Conservation (phyloP, 352 stramenopile species). For the Globisporangium acanthophoron region DNA sequence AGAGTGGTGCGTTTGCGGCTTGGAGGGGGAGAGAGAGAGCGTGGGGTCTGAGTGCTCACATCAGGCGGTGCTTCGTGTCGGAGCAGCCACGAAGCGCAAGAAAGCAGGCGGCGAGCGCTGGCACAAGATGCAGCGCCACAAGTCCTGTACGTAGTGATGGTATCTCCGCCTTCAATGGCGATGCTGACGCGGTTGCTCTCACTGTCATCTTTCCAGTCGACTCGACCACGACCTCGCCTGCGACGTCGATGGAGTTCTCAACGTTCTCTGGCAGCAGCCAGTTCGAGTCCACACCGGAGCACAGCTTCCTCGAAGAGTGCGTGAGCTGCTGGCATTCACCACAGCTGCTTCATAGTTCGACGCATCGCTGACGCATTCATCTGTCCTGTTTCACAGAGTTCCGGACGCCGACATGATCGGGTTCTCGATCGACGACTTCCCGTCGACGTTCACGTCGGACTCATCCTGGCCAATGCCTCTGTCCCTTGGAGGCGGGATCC, state of each 20-base stretch:
- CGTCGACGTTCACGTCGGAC: constrained; percentile 38
- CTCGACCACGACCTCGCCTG: constrained; percentile 42
- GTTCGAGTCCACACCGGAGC: constrained; percentile 30
- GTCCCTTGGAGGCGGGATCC: constrained; percentile 7
- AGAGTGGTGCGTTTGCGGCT: constrained; percentile 23
- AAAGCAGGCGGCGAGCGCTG: constrained; percentile 48
- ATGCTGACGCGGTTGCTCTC: neutral
- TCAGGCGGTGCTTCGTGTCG: constrained; percentile 2
- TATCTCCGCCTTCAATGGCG: neutral
- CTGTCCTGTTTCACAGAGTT: constrained; percentile 12
- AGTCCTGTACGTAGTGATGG: constrained; percentile 23
- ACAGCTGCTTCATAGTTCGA: neutral
- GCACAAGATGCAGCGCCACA: constrained; percentile 61
- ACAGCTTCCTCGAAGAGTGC: constrained; percentile 50
- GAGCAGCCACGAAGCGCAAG: constrained; percentile 52
- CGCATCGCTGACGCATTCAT: neutral
- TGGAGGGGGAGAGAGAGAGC: no score
- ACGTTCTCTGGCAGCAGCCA: constrained; percentile 18
- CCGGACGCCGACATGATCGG: constrained; percentile 58
- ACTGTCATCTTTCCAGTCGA: constrained; percentile 22
- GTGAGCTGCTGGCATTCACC: constrained; percentile 8
- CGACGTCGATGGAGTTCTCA: constrained; percentile 35
- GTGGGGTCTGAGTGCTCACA: neutral
- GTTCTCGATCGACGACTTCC: constrained; percentile 65
- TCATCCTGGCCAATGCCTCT: constrained; percentile 29